These are phyloP conservation scores for Botrytis galanthina DNA, from an alignment of 2,329 filamentous ascomycete genomes.

Conservation along the genomic window DNA sequence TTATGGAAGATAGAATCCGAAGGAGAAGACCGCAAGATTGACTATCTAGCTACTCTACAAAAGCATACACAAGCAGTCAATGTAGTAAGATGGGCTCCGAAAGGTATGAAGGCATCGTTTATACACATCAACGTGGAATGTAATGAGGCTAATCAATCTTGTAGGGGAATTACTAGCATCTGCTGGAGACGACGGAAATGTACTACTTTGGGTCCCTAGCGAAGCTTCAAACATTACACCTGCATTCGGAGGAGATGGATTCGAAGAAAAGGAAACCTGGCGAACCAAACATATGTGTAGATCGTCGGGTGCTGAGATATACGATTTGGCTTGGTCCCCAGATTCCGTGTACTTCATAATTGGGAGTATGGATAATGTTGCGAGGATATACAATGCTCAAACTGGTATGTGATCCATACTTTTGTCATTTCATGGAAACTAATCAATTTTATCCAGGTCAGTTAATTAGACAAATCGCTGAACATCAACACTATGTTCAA, in stretches of 20 bases:
- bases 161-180: conserved; percentile 89
- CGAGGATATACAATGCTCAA: conserved; percentile 91
- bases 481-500: conserved; percentile 97
- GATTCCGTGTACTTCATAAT: conserved; percentile 95
- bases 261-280: conserved; percentile 96
- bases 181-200: conserved; percentile 95
- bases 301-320: conserved; percentile 92
- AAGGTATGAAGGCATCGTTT: conserved; percentile 56
- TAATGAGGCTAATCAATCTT: conserved; percentile 19
- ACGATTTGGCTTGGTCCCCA: conserved; percentile 98
- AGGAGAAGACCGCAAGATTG: conserved; percentile 83
- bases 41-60: conserved; percentile 84
- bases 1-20: conserved; percentile 87
- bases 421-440: background rate
- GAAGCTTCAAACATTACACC: conserved; percentile 65
- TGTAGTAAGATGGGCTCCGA: conserved; percentile 92
- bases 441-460: conserved; percentile 44
- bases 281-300: conserved; percentile 96
- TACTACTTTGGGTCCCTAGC: conserved; percentile 88
- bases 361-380: conserved; percentile 98
- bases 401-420: conserved; percentile 59
- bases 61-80: conserved; percentile 98
- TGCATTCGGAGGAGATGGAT: conserved; percentile 75
- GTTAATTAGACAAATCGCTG: conserved; percentile 86
- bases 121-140: background rate